Base-by-base conservation (phyloP, 805 yeast species). In the Kuraishia capsulata region DNA sequence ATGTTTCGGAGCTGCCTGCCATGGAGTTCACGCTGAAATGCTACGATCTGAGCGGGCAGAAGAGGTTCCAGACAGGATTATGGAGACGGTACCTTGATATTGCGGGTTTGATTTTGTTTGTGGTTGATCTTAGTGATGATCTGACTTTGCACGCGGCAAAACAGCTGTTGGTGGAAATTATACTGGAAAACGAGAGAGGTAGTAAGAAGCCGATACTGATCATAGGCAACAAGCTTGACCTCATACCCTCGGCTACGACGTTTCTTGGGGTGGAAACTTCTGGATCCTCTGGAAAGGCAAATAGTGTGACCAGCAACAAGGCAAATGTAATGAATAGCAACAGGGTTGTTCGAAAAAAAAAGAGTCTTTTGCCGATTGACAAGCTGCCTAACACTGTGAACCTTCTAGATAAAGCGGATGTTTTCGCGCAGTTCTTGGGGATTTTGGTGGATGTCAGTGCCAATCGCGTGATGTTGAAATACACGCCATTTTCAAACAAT, bases 31-130 rank as follows among this genome's bases (percentile, higher is more conserved):
- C n/a, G n/a, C 35, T 56, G 32, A 51, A 47, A 38, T 36, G 53
- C 9, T 43, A 44, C 36, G 64, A 59, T 40, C 36, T 56, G 28
- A 51, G 59, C 39, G 64, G 64, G 6, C 64, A 58, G 33, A 35
- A 35, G 25, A 48, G 48, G 33, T 42, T 48, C 30, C 56, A 48
- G 11, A 11, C 21, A 3, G 25, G 48, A 19, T 13, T 45, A 6
- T 59, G 63, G 63, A 19, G 32, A 11, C 42, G 44, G 13, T 30
- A 37, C 11, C 24, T 52, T 13, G 32, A 33, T 14, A 38, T 30
- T 2, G 40, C 46, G 8, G 48, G 43, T 19, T 42, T 54, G 23
- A 48, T 58, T 1, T 31, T 58, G 2, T 59, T 46, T 39, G 40
- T 53, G 23, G 42, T 59, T 19, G 63, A 59, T 40, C 34, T 57